phyloP scores from a whole-genome alignment of 768 basidiomycete genomes.

The Rickenella mellea region DNA sequence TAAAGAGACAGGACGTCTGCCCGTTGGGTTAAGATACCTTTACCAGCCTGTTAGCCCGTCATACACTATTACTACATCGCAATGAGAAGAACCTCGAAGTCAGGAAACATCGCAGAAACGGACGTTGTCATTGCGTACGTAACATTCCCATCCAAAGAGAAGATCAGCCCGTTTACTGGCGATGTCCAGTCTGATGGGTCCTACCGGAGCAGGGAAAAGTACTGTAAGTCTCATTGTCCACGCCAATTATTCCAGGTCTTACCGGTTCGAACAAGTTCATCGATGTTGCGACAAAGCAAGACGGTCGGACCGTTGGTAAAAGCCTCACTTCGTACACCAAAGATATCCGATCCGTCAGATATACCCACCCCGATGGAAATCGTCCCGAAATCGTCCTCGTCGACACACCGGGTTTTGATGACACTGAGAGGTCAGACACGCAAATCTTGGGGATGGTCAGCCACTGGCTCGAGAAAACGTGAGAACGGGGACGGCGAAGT shows the following conservation, averaged over 20 bases:
- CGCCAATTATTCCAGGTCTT: background rate
- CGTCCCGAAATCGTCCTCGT: conserved; percentile 10
- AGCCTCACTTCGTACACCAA: conserved; percentile 15
- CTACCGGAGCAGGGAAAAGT: conserved; percentile 22
- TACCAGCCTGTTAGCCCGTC: too few species aligned
- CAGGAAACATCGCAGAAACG: too few species aligned
- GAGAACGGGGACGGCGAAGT: too few species aligned
- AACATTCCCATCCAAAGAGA: too few species aligned
- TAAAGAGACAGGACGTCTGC: too few species aligned
- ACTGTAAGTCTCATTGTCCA: conserved; percentile 11
- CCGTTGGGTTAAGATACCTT: too few species aligned
- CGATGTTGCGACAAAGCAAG: conserved; percentile 7
- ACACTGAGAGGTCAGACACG: conserved; percentile 14
- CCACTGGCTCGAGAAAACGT: conserved; percentile 18
- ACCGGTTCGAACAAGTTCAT: conserved; percentile 2
- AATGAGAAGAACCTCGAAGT: too few species aligned
- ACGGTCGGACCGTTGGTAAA: conserved; percentile 9
- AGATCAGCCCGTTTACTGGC: too few species aligned
- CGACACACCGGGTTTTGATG: conserved; percentile 12
- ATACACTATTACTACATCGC: too few species aligned
- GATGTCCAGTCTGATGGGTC: conserved; percentile 22
- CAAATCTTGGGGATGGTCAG: conserved; percentile 17
- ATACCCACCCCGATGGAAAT: conserved; percentile 11
- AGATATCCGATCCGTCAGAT: conserved; percentile 10
- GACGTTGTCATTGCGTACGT: too few species aligned